These are phyloP conservation scores for Scutellaria minor DNA, from an alignment of 257 asterid genomes.

Conservation along the genomic window DNA sequence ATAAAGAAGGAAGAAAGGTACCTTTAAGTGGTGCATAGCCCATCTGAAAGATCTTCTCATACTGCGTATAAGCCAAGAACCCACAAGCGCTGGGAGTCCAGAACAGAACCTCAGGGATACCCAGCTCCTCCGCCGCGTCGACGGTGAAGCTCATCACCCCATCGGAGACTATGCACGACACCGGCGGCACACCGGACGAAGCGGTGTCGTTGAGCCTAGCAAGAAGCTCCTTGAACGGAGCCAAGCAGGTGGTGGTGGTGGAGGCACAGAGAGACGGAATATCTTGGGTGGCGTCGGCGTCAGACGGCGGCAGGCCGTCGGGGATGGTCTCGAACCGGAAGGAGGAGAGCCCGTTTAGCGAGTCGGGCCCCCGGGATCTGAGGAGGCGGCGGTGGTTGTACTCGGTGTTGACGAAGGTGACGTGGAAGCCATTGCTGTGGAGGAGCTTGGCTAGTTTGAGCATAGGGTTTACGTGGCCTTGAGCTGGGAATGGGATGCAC, in stretches of 20 bases:
- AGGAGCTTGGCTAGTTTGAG: constrained; percentile 58
- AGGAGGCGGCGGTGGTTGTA: constrained; percentile 54
- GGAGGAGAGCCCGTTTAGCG: constrained; percentile 40
- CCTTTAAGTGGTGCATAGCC: constrained; percentile 59
- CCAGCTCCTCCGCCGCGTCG: constrained; percentile 56
- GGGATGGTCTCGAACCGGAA: constrained; percentile 57
- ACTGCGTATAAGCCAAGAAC: constrained; percentile 41
- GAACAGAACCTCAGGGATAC: constrained; percentile 55
- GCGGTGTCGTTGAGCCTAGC: constrained; percentile 37
- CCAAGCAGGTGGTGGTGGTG: constrained; percentile 36
- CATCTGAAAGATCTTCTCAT: constrained; percentile 33
- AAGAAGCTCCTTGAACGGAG: constrained; percentile 48
- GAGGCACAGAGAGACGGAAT: constrained; percentile 39
- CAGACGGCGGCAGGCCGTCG: constrained; percentile 60
- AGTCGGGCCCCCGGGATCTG: constrained; percentile 39
- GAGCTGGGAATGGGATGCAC: constrained; percentile 59
- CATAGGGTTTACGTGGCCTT: constrained; percentile 69
- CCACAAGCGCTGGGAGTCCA: constrained; percentile 58
- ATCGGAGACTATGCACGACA: constrained; percentile 62
- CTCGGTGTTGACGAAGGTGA: constrained; percentile 61
- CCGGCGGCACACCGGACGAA: constrained; percentile 43
- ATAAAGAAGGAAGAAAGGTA: background rate
- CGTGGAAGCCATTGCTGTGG: constrained; percentile 47
- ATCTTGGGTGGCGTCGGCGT: constrained; percentile 53
- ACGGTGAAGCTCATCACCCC: constrained; percentile 52